Evolutionary conservation across 176 grass and related monocot genomes (phyloP).

Genomic region (Rhynchospora breviuscula): DNA sequence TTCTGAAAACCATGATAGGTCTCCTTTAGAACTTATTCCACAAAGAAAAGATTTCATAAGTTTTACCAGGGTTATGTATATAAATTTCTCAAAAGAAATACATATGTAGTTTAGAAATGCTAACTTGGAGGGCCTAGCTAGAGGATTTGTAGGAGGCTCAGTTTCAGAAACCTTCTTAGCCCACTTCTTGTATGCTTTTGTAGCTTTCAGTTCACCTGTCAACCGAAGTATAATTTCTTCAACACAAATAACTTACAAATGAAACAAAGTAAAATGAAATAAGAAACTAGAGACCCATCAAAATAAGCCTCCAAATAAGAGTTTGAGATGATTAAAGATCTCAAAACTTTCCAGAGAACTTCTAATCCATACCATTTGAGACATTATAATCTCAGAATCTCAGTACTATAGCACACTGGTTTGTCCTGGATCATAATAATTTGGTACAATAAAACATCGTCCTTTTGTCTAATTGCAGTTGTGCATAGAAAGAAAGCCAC

Average conservation of each 20-base stretch:
- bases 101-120: constrained; percentile 16
- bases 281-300: not conserved
- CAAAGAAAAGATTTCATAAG: not conserved
- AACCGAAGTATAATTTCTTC: not conserved
- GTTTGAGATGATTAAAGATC: not conserved
- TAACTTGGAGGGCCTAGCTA: constrained; percentile 74
- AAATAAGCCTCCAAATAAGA: not conserved
- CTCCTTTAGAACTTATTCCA: not conserved
- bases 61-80: not conserved
- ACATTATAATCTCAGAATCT: too few relatives aligned
- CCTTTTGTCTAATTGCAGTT: too few relatives aligned
- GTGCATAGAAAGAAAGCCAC: too few relatives aligned
- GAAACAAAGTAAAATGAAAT: not conserved
- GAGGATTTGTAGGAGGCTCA: constrained; percentile 75
- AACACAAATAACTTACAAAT: not conserved
- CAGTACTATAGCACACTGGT: too few relatives aligned
- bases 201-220: constrained; percentile 67
- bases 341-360: not conserved
- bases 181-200: constrained; percentile 78
- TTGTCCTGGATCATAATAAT: too few relatives aligned
- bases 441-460: too few relatives aligned
- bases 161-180: constrained; percentile 71
- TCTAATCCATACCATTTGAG: not conserved
- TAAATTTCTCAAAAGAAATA: not conserved
- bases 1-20: not conserved